These are phyloP conservation scores for Helianthus tuberosus DNA, from an alignment of 129 eudicot genomes.

Conservation along the genomic window DNA sequence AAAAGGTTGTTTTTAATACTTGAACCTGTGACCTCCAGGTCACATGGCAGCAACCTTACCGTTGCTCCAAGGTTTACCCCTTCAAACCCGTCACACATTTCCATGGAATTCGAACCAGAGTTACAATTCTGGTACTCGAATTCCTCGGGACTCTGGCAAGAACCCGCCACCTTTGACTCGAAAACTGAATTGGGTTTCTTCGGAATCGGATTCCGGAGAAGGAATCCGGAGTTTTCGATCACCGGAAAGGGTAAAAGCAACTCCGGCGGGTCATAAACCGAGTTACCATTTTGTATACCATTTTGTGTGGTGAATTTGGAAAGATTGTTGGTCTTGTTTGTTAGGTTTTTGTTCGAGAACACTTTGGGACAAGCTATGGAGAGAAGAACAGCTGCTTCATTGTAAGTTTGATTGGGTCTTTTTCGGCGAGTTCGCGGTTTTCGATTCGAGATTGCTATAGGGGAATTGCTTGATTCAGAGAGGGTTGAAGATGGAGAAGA, in stretches of 20 bases:
- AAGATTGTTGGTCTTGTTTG: slow-evolving; percentile 38
- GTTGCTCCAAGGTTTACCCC: not conserved
- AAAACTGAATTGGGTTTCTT: slow-evolving; percentile 46
- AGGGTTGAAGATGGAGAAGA: slow-evolving; percentile 91
- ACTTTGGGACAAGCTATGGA: slow-evolving; percentile 91
- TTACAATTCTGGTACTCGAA: slow-evolving; percentile 23
- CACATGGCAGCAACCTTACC: too few species aligned
- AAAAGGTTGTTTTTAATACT: too few species aligned
- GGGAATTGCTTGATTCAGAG: slow-evolving; percentile 86
- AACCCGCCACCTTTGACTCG: slow-evolving; percentile 37
- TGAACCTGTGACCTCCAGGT: too few species aligned
- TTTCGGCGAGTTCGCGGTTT: slow-evolving; percentile 93
- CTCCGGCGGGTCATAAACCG: slow-evolving; percentile 55
- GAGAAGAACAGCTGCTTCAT: slow-evolving; percentile 90
- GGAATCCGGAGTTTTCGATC: slow-evolving; percentile 48
- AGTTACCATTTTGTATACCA: slow-evolving; percentile 31
- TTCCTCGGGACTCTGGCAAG: slow-evolving; percentile 26
- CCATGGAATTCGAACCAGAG: slow-evolving; percentile 39
- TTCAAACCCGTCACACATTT: slow-evolving; percentile 43
- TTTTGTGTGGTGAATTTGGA: slow-evolving; percentile 53
- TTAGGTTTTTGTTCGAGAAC: slow-evolving; percentile 67
- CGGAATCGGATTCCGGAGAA: slow-evolving; percentile 46
- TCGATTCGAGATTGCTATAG: slow-evolving; percentile 65
- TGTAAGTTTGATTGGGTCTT: slow-evolving; percentile 91
- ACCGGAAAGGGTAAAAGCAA: slow-evolving; percentile 59